phyloP scores from a whole-genome alignment of 768 basidiomycete genomes.

The Kondoa subrosea region DNA sequence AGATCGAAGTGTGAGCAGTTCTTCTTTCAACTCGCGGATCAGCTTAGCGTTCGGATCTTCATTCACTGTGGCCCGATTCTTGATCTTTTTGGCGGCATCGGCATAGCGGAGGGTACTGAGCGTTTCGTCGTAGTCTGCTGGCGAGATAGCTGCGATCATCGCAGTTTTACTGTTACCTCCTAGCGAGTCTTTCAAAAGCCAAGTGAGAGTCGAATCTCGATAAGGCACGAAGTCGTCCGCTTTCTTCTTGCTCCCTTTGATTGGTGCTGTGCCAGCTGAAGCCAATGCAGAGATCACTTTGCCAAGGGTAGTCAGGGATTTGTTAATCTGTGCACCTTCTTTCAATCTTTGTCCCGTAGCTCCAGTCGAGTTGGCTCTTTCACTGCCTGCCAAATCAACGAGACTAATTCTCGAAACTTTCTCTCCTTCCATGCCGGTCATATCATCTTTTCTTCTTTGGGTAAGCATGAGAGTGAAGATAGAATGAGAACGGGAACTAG shows the following conservation, averaged over 20 bases:
- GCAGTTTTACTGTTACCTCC: constrained; percentile 94
- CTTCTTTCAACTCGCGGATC: constrained; percentile 96
- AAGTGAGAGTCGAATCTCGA: constrained; percentile 93
- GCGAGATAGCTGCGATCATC: constrained; percentile 97
- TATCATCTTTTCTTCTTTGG: constrained; percentile 70
- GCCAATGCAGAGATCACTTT: constrained; percentile 92
- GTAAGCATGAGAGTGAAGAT: constrained; percentile 90
- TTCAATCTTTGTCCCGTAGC: constrained; percentile 90
- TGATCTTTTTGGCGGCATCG: constrained; percentile 83
- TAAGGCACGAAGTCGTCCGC: constrained; percentile 95
- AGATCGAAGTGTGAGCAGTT: constrained; percentile 79
- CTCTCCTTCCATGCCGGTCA: constrained; percentile 79
- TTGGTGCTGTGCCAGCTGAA: constrained; percentile 45
- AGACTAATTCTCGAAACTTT: constrained; percentile 98
- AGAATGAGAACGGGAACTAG: constrained; percentile 90
- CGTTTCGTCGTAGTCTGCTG: constrained; percentile 97
- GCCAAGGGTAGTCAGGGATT: constrained; percentile 89
- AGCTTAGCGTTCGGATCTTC: constrained; percentile 99
- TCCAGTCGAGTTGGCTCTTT: constrained; percentile 91
- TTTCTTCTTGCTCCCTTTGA: constrained; percentile 49
- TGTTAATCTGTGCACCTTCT: constrained; percentile 82
- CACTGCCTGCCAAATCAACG: constrained; percentile 91
- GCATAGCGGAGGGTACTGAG: constrained; percentile 92
- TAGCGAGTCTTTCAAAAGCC: constrained; percentile 92
- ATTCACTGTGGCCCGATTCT: constrained; percentile 97